Evolutionary conservation across 139 green algal genomes (phyloP).

Genomic region (Coccomyxa sp.): DNA sequence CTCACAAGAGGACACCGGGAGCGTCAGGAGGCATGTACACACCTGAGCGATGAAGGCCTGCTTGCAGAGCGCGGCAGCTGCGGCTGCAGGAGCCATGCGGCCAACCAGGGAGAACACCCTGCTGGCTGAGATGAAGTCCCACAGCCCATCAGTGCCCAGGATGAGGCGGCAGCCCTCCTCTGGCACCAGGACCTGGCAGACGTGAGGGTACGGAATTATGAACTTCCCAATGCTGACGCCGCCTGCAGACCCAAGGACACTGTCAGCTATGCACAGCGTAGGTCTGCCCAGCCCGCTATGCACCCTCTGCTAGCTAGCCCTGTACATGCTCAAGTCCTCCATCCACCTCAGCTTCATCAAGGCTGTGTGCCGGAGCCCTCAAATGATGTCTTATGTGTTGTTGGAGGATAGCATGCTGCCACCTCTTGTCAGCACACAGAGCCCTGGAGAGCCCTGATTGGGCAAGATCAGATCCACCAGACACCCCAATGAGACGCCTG

Average conservation of each 20-base stretch:
- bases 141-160: conserved; percentile 11
- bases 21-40: not conserved
- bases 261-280: not conserved
- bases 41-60: not conserved
- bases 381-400: not conserved
- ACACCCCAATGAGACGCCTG: too few species aligned
- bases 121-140: not conserved
- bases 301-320: conserved; percentile 78
- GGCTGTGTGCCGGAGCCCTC: not conserved
- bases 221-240: conserved; percentile 79
- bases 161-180: not conserved
- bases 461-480: not conserved
- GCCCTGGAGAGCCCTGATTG: not conserved
- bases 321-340: conserved; percentile 1
- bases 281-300: conserved; percentile 84
- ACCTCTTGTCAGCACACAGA: too few species aligned
- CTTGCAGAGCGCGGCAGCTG: not conserved
- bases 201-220: conserved; percentile 79
- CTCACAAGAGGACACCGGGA: not conserved
- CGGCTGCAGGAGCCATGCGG: not conserved
- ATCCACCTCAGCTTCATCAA: not conserved
- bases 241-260: conserved; percentile 60
- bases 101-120: conserved; percentile 3
- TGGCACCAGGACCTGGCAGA: conserved; percentile 62
- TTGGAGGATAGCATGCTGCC: too few species aligned